phyloP scores from a whole-genome alignment of 1,284 basidiomycete genomes.

The Cryptococcus sp. region DNA sequence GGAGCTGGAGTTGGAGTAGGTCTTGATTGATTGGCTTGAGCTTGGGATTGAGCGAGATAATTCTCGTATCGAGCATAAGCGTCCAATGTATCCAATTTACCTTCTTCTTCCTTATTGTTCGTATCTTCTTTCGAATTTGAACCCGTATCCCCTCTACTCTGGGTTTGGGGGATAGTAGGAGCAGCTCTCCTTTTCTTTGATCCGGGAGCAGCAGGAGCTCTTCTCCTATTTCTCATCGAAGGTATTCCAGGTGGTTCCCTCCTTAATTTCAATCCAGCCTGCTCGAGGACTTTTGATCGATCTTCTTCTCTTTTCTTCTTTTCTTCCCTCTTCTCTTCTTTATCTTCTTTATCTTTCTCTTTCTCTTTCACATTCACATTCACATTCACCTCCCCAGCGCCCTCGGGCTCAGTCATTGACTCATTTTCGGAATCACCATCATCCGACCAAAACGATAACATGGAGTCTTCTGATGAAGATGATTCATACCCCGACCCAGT shows the following conservation, averaged over 20 bases:
- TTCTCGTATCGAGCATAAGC: conserved; percentile 86
- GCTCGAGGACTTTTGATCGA: conserved; percentile 73
- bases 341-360: conserved; percentile 29
- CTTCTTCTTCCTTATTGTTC: background rate
- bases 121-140: background rate
- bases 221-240: conserved; percentile 29
- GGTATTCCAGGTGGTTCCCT: conserved; percentile 33
- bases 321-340: conserved; percentile 53
- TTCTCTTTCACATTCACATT: conserved; percentile 46
- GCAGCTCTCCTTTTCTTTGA: conserved; percentile 15
- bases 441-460: conserved; percentile 40
- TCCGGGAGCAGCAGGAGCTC: conserved; percentile 27
- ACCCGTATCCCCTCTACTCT: background rate
- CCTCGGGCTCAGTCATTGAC: conserved; percentile 37
- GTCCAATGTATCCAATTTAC: conserved; percentile 60
- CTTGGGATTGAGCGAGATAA: conserved; percentile 58
- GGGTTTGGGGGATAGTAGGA: conserved; percentile 13
- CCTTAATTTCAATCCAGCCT: conserved; percentile 73
- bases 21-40: conserved; percentile 20
- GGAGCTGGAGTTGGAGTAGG: conserved; percentile 3
- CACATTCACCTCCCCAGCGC: conserved; percentile 37
- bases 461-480: conserved; percentile 32
- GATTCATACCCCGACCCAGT: conserved; percentile 29
- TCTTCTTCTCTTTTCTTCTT: conserved; percentile 67
- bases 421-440: conserved; percentile 39